Base-by-base conservation (phyloP, 2,329 filamentous ascomycete species). In the Aspergillus sp. region DNA sequence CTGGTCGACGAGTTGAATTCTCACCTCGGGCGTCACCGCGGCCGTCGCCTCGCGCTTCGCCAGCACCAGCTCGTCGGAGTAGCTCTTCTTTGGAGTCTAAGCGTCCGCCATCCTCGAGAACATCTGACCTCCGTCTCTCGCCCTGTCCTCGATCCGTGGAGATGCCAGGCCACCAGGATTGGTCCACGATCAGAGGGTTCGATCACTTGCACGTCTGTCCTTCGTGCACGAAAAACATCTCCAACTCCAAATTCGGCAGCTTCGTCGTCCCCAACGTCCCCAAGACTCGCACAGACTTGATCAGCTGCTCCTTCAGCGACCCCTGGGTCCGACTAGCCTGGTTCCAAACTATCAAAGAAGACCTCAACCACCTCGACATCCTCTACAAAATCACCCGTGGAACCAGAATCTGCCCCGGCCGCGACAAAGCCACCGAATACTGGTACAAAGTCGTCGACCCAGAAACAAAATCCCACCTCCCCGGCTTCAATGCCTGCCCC, bases 251-350 rank as follows among this genome's bases (percentile, higher is more conserved):
- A 17, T 94, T 87, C 62, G 76, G 81, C 2, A 74, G 79, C 13
- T 74, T 82, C 30, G 89, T 95, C 58, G 72, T 83, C 9, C 76
- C 77, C 3, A 80, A 81, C 32, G 75, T 81, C 25, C 72, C 75
- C 23, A 80, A 82, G 13, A 74, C 80, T 4, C 71, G 76, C 2
- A 77, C 80, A 12, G 73, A 76, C 37, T 75, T 80, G 41, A 76
- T 87, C 6, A 74, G 78, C 41, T 97, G 91, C 69, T 85, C 90
- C 54, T 88, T 96, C 66, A 88, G 87, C 25, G 78, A 81, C 10
- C 81, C 85, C 1, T 96, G 90, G 88, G 85, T 88, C 58, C 83
- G 88, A 23, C 82, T 95, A 35, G 90, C 90, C 1, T 95, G 86
- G 82, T 76, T 90, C 3, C 76, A 95, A 53, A 90, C 84, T 2